Conservation (phyloP, 305 asterid genomes). For the Solanum hybrid region DNA sequence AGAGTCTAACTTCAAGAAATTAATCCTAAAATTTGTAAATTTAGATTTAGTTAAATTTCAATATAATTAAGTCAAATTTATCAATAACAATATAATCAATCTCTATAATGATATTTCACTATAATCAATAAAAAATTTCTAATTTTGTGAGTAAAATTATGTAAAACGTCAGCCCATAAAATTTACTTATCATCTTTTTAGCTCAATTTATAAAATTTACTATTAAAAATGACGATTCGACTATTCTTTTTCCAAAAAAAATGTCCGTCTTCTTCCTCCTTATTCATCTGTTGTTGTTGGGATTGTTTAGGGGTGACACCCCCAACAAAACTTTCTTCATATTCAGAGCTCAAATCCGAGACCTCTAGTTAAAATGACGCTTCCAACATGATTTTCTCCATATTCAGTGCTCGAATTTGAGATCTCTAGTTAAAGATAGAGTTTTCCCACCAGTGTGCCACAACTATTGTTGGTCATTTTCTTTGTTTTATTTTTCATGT, state of each 20-base stretch:
- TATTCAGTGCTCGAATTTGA: fast-evolving
- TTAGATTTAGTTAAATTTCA: no score
- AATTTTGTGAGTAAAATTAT: no score
- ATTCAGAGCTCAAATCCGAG: no score
- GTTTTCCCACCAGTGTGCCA: fast-evolving
- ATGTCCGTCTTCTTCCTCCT: not conserved
- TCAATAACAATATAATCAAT: not conserved
- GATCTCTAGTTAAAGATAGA: fast-evolving
- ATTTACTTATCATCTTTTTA: not conserved
- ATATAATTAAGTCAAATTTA: not conserved
- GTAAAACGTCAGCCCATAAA: no score
- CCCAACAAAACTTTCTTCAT: not conserved
- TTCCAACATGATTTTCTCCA: not conserved
- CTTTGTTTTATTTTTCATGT: not conserved
- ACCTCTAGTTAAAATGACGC: no score
- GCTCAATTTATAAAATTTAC: not conserved
- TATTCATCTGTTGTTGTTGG: not conserved
- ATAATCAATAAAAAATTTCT: no score
- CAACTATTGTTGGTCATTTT: not conserved
- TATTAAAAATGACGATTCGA: not conserved
- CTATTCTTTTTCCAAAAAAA: no score
- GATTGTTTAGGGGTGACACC: not conserved
- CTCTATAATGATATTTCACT: not conserved
- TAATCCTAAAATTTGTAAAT: not conserved
- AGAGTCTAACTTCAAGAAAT: not conserved